phyloP scores from a whole-genome alignment of 73 alveolate genomes.

The Paramecium primaurelia region DNA sequence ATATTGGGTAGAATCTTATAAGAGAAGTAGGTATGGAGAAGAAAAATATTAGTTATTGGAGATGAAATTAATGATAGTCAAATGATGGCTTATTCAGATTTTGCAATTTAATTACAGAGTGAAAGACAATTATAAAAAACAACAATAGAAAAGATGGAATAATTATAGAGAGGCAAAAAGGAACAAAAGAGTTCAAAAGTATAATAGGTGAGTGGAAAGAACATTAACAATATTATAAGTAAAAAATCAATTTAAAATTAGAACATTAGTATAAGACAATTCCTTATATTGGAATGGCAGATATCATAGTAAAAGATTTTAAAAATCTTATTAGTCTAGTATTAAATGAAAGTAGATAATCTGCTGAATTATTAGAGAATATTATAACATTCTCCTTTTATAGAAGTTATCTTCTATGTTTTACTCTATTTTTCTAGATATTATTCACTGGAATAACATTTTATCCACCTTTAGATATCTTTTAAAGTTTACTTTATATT shows the following conservation, averaged over 20 bases:
- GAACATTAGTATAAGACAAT: background rate
- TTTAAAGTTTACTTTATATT: background rate
- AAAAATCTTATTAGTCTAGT: background rate
- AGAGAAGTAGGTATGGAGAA: background rate
- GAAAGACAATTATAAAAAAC: background rate
- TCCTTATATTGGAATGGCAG: background rate
- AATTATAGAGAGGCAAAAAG: background rate
- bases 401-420: background rate
- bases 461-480: background rate
- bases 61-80: background rate
- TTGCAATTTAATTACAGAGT: background rate
- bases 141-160: background rate
- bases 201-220: background rate
- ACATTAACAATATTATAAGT: background rate
- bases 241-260: background rate
- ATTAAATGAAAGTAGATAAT: background rate
- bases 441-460: background rate
- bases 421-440: background rate
- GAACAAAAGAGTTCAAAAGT: background rate
- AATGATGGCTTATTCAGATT: background rate
- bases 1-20: background rate
- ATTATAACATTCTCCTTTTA: background rate
- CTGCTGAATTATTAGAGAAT: constrained; percentile 35
- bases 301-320: background rate
- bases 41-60: constrained; percentile 7